These are phyloP conservation scores for Echites panduratus DNA, from an alignment of 257 asterid species.

Conservation along the genomic window DNA sequence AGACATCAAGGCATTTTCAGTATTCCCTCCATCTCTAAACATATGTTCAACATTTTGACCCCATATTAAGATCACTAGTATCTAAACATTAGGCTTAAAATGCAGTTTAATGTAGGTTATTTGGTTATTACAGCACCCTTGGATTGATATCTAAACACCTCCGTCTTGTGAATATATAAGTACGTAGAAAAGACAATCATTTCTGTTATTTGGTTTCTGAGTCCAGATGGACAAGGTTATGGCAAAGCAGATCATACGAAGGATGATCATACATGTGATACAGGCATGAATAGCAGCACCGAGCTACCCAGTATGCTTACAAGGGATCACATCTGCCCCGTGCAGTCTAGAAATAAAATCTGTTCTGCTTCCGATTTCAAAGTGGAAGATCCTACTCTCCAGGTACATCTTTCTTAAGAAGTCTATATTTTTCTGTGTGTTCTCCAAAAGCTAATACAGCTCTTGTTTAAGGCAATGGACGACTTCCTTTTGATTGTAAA, in stretches of 20 bases:
- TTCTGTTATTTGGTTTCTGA: constrained; percentile 1
- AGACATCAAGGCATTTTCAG: neutral
- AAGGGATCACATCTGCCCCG: neutral
- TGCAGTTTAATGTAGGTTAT: too few relatives aligned
- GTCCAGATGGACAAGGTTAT: constrained; percentile 3
- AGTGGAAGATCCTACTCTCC: neutral
- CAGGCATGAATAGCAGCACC: neutral
- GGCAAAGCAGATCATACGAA: neutral
- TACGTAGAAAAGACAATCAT: neutral
- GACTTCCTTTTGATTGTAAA: neutral
- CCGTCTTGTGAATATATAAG: too few relatives aligned
- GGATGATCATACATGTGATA: neutral
- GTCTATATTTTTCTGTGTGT: too few relatives aligned
- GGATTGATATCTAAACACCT: too few relatives aligned
- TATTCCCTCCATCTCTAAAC: neutral
- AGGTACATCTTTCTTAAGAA: constrained; percentile 11
- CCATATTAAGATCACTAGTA: too few relatives aligned
- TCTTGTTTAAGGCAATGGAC: constrained; percentile 10
- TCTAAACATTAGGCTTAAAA: too few relatives aligned
- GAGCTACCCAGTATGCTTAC: neutral
- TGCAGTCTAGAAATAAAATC: neutral
- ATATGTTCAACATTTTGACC: too few relatives aligned
- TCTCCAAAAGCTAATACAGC: neutral
- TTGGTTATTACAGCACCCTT: too few relatives aligned
- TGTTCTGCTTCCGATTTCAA: neutral